A percentile compares a stretch with the other conserved stretches of the same genome.
These are phyloP conservation scores for Canariomyces notabilis DNA, from an alignment of 2,329 filamentous ascomycete genomes.

Conservation along the genomic window DNA sequence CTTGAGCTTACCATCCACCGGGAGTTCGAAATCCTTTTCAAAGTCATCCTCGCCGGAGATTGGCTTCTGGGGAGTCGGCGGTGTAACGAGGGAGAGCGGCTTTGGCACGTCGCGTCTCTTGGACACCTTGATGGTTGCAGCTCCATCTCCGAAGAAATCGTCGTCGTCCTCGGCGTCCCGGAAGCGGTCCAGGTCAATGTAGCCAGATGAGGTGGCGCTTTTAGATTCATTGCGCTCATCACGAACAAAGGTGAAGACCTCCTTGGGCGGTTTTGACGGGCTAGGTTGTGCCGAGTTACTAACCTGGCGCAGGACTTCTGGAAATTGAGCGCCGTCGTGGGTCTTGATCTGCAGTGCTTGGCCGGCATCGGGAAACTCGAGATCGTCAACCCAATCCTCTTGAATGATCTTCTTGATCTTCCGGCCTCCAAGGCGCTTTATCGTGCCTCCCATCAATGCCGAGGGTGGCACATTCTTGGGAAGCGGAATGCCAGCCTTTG, in stretches of 20 bases:
- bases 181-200: conserved; percentile 58
- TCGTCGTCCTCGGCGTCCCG: conserved; percentile 57
- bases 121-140: conserved; percentile 62
- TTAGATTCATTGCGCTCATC: conserved; percentile 31
- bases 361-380: conserved; percentile 60
- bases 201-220: conserved; percentile 36
- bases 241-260: conserved; percentile 21
- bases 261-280: conserved; percentile 36
- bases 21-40: conserved; percentile 68
- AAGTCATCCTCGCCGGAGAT: conserved; percentile 57
- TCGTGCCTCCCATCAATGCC: conserved; percentile 85
- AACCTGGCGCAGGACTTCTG: conserved; percentile 63
- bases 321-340: conserved; percentile 56
- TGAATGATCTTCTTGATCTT: conserved; percentile 68
- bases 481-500: conserved; percentile 85
- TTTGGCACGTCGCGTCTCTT: conserved; percentile 52
- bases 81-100: conserved; percentile 49
- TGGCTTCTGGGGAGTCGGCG: conserved; percentile 49
- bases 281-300: conserved; percentile 53
- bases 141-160: conserved; percentile 58
- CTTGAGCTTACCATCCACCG: conserved; percentile 59
- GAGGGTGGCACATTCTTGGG: conserved; percentile 82
- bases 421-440: conserved; percentile 77
- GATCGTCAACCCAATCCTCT: conserved; percentile 77
- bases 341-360: conserved; percentile 61